phyloP scores from a whole-genome alignment of 768 basidiomycete species.

The Amanita polypyramis region DNA sequence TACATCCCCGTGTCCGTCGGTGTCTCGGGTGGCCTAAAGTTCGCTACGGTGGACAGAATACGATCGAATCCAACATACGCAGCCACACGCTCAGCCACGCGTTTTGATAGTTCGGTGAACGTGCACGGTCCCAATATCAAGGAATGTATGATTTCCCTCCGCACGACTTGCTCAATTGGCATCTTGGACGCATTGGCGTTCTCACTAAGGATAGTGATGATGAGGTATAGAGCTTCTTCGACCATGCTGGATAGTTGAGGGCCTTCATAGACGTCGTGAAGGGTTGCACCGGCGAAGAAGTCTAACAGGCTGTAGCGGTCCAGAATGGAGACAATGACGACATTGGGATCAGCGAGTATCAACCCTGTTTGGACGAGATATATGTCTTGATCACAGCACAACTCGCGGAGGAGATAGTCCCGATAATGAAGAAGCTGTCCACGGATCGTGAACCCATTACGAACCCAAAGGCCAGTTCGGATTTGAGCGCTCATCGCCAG shows the following conservation, averaged over 20 bases:
- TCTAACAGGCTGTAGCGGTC: conserved; percentile 78
- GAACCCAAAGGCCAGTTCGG: conserved; percentile 91
- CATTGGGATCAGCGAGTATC: conserved; percentile 65
- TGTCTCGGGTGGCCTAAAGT: conserved; percentile 72
- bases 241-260: conserved; percentile 77
- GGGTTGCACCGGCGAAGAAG: conserved; percentile 57
- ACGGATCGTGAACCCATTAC: conserved; percentile 92
- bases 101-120: conserved; percentile 86
- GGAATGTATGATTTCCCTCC: conserved; percentile 83
- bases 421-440: conserved; percentile 94
- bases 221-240: conserved; percentile 81
- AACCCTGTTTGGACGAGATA: conserved; percentile 84
- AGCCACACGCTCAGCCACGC: conserved; percentile 80
- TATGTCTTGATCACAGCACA: conserved; percentile 92
- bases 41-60: conserved; percentile 68
- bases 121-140: conserved; percentile 81
- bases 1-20: conserved; percentile 78
- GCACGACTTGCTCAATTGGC: conserved; percentile 50
- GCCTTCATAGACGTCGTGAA: conserved; percentile 15
- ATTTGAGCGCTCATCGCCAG: conserved; percentile 91
- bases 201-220: conserved; percentile 84
- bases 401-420: conserved; percentile 90
- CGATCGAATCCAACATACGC: conserved; percentile 79
- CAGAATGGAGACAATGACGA: conserved; percentile 75
- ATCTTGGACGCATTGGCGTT: conserved; percentile 63